phyloP scores from a whole-genome alignment of 1,139 yeast species.

The Tardiomyces depauwii region DNA sequence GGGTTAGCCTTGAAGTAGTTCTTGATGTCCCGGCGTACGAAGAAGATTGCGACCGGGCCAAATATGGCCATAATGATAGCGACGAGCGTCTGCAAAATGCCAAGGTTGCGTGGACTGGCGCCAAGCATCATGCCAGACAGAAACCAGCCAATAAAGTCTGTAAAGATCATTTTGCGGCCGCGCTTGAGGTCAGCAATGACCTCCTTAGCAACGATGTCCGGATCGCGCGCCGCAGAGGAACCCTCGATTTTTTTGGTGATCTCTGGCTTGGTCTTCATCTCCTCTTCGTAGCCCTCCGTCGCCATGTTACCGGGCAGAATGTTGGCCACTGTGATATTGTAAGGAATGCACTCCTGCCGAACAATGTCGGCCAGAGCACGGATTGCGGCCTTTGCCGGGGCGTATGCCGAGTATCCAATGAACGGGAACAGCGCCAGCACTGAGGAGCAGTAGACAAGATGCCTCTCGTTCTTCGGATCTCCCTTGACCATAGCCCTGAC shows the following conservation, averaged over 20 bases:
- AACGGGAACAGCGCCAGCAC: conserved; percentile 76
- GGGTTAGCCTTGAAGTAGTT: conserved; percentile 32
- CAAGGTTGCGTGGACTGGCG: conserved; percentile 51
- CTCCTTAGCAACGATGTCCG: conserved; percentile 53
- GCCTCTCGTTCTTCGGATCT: conserved; percentile 27
- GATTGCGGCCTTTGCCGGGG: conserved; percentile 80
- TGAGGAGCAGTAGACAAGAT: conserved; percentile 69
- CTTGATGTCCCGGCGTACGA: conserved; percentile 45
- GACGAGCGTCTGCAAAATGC: conserved; percentile 30
- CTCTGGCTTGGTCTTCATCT: conserved; percentile 74
- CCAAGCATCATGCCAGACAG: conserved; percentile 63
- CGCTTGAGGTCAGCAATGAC: conserved; percentile 44
- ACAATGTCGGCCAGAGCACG: conserved; percentile 62
- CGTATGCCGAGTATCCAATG: conserved; percentile 85
- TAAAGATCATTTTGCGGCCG: conserved; percentile 68
- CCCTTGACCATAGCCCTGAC: conserved; percentile 31
- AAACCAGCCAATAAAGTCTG: conserved; percentile 82
- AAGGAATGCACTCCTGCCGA: conserved; percentile 70
- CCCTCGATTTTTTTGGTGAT: conserved; percentile 84
- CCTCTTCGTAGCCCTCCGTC: conserved; percentile 79
- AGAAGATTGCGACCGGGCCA: conserved; percentile 50
- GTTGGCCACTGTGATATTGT: conserved; percentile 41
- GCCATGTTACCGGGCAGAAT: conserved; percentile 83
- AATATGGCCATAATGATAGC: conserved; percentile 42
- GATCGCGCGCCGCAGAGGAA: conserved; percentile 57